phyloP scores from a whole-genome alignment of 164 flowering plant species.

The Dillenia turbinata region DNA sequence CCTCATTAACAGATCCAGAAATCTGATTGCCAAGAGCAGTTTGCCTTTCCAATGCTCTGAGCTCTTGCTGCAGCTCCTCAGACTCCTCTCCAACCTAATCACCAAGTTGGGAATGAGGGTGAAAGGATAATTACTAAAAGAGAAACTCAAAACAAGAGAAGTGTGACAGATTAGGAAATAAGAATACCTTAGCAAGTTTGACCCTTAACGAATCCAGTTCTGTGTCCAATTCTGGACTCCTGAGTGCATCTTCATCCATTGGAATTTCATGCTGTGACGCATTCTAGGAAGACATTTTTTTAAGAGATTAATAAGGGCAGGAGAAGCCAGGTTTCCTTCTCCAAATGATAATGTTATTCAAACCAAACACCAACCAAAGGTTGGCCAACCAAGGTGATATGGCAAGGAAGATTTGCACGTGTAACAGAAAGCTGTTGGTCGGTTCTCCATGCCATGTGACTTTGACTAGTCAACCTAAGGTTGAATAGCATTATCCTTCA shows the following conservation, averaged over 20 bases:
- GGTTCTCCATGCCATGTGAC: too few species aligned
- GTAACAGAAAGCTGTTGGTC: too few species aligned
- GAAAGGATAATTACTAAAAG: background rate
- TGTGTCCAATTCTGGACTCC: slow-evolving; percentile 48
- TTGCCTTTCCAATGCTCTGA: slow-evolving; percentile 46
- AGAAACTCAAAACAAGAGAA: slow-evolving; percentile 1
- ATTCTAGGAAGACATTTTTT: slow-evolving; percentile 17
- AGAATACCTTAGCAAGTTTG: slow-evolving; percentile 49
- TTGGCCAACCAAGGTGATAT: too few species aligned
- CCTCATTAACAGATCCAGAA: slow-evolving; percentile 45
- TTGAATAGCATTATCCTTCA: too few species aligned
- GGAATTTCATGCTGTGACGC: slow-evolving; percentile 27
- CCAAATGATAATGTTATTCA: background rate
- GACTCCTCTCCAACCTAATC: slow-evolving; percentile 53
- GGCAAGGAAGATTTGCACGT: too few species aligned
- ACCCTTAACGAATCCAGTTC: slow-evolving; percentile 55
- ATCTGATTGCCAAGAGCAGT: slow-evolving; percentile 29
- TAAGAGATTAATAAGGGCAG: background rate
- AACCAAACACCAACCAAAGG: background rate
- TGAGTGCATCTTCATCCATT: slow-evolving; percentile 24
- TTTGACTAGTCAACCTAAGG: too few species aligned
- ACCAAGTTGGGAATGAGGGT: background rate
- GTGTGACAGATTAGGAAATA: background rate
- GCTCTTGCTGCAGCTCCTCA: slow-evolving; percentile 46
- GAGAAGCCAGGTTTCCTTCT: background rate